Base-by-base conservation (phyloP, 371 early-diverging fungal species). In the Mucor piriformis region DNA sequence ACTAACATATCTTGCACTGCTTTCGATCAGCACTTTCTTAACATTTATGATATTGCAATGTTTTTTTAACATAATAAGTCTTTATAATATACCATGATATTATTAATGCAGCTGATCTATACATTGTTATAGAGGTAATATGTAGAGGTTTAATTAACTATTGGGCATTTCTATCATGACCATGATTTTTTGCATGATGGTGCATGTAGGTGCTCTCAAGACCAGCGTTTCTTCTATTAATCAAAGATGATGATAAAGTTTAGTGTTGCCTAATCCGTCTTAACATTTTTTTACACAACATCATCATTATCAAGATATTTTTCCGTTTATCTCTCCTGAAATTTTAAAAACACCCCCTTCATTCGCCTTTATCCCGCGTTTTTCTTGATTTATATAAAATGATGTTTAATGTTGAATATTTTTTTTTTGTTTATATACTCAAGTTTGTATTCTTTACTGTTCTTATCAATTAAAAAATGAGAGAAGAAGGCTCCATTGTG, bases 401-500 rank as follows among this genome's bases (percentile, higher is more conserved):
- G 49, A 18, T 13, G 15, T 7, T 0, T 4, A 12, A 6, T 3
- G 10, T 32, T 29, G 7, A n/a, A 13, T 29, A 6, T 49, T 49
- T n/a, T 16, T 16, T 16, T 16, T 16, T 49, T 32, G 3, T 29
- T 10, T 32, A n/a, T 29, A 6, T 16, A 27, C 6, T 29, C 16
- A 18, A 16, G 6, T 8, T 25, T 16, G 8, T 43, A 32, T 49
- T 18, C 42, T 6, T 37, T 37, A 37, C n/a, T 37, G 11, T 18
- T 20, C 18, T 6, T 18, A 18, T 8, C n/a, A 32, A 15, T 46
- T 46, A 29, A 15, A 48, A 57, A 25, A 48, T 35, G 38, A 49
- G 54, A 21, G 29, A 58, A 18, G 15, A 42, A 42, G 20, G 42
- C 42, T 16, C 38, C 11, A 54, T 61, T 25, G 34, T 54, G 6